Evolutionary conservation across 352 stramenopile species (phyloP).

Genomic region (Phytophthora colocasiae): DNA sequence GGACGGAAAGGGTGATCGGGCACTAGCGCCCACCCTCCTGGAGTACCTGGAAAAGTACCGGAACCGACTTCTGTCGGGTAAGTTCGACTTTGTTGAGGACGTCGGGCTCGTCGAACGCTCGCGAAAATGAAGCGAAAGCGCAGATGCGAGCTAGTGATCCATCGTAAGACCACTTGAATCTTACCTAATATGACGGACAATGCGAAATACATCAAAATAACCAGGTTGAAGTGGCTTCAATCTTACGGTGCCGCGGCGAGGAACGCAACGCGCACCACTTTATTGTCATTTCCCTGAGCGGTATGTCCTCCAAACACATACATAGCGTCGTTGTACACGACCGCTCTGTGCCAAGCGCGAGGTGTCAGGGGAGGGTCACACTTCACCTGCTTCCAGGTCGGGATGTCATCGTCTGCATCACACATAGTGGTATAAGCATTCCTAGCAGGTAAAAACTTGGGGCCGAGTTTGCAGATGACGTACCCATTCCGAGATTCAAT

Average conservation of each 20-base stretch:
- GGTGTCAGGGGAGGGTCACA: slow-evolving; percentile 46
- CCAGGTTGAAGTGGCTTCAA: too few species aligned
- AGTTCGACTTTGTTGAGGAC: slow-evolving; percentile 87
- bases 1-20: slow-evolving; percentile 55
- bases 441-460: not conserved
- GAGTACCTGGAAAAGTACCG: slow-evolving; percentile 83
- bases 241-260: slow-evolving; percentile 1
- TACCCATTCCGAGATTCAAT: slow-evolving; percentile 54
- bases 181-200: too few species aligned
- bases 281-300: slow-evolving; percentile 53
- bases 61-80: slow-evolving; percentile 80
- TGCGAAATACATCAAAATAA: too few species aligned
- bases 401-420: slow-evolving; percentile 35
- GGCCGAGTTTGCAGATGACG: not conserved
- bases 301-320: slow-evolving; percentile 67
- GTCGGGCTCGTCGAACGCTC: slow-evolving; percentile 83
- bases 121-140: slow-evolving; percentile 45
- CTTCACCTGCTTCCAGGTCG: slow-evolving; percentile 58
- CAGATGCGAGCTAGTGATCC: too few species aligned
- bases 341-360: slow-evolving; percentile 62
- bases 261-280: slow-evolving; percentile 42
- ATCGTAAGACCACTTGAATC: too few species aligned
- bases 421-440: not conserved
- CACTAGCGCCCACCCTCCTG: slow-evolving; percentile 62
- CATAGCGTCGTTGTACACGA: slow-evolving; percentile 50